A percentile compares a stretch with the other conserved stretches of the same genome.
Evolutionary conservation across 306 rosid species (phyloP).

Genomic region (Adenanthera pavonina): DNA sequence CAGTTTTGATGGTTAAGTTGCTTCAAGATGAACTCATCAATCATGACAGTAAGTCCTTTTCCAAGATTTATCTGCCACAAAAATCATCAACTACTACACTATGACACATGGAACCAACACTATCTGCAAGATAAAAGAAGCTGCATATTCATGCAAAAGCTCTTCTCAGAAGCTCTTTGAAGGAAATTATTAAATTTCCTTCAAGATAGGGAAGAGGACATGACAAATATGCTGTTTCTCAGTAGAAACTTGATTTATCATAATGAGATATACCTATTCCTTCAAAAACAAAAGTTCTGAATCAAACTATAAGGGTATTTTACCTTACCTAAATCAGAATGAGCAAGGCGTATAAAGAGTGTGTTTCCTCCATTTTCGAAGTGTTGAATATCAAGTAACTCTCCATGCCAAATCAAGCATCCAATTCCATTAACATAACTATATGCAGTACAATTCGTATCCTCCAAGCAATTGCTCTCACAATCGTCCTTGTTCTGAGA

Average conservation of each 20-base stretch:
- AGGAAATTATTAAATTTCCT: neutral
- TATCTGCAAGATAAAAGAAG: neutral
- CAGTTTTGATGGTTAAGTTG: slow-evolving; percentile 16
- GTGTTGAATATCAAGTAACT: slow-evolving; percentile 50
- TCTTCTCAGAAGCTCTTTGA: too few species aligned
- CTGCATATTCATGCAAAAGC: too few species aligned
- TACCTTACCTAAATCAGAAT: slow-evolving; percentile 42
- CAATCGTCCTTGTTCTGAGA: slow-evolving; percentile 11
- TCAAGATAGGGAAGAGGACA: neutral
- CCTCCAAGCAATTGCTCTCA: slow-evolving; percentile 41
- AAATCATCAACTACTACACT: neutral
- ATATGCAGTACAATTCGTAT: slow-evolving; percentile 61
- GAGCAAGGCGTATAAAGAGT: slow-evolving; percentile 64
- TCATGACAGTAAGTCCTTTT: neutral
- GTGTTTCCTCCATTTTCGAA: slow-evolving; percentile 40
- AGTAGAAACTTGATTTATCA: neutral
- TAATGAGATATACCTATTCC: neutral
- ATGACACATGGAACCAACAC: neutral
- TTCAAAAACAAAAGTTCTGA: too few species aligned
- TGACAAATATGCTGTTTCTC: neutral
- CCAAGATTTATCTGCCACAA: neutral
- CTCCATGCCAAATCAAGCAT: slow-evolving; percentile 58
- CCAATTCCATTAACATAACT: slow-evolving; percentile 58
- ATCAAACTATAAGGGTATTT: neutral
- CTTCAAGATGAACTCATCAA: neutral